Evolutionary conservation across 495 filamentous ascomycete genomes (phyloP), one percentile per base, ranked within the genome.

Genomic region (Entonaema liquescens): DNA sequence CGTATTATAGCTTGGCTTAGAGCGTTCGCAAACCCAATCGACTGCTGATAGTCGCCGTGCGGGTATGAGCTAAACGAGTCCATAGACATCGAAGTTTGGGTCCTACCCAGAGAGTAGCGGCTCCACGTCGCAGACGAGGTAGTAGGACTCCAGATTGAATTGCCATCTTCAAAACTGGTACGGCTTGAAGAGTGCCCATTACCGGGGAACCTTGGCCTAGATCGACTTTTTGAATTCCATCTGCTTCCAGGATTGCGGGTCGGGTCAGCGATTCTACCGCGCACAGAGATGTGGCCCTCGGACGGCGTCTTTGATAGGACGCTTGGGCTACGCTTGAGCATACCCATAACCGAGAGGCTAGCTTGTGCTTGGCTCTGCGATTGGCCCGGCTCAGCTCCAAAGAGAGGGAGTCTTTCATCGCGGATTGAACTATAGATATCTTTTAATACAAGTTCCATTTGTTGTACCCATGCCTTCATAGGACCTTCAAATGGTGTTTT

Each of bases 1-100:
- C 96, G 90, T 67, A 97, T 97, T 72, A 98, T 99, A 17, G 95
- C 95, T 75, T 97, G 96, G 70, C 92, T 97, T 2, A 99, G 86
- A 15, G 95, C 95, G 80, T 97, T 98, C 40, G 96, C 95, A 76
- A 99, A 99, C 0, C 95, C 95, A 74, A 99, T 97, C 0, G 94
- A 96, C 75, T 97, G 94, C 73, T 97, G 93, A 74, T 94, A 98
- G 73, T 96, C 95, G 25, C 89, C 89, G 28, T 89, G 89, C 2
- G 89, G 90, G 78, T 89, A 92, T n/a, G 92, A 94, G 17, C 89
- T 88, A 70, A 97, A 87, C 0, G 93, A 96, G 78, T 95, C 93
- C 68, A 96, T 91, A 12, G 95, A 97, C 81, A 94, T 91, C 2
- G 93, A 92, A 5, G 94, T 94, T 60, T 94, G 89, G 3, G 92